Base-by-base conservation (phyloP, 177 flowering plant genomes). In the Vitis hybrid region DNA sequence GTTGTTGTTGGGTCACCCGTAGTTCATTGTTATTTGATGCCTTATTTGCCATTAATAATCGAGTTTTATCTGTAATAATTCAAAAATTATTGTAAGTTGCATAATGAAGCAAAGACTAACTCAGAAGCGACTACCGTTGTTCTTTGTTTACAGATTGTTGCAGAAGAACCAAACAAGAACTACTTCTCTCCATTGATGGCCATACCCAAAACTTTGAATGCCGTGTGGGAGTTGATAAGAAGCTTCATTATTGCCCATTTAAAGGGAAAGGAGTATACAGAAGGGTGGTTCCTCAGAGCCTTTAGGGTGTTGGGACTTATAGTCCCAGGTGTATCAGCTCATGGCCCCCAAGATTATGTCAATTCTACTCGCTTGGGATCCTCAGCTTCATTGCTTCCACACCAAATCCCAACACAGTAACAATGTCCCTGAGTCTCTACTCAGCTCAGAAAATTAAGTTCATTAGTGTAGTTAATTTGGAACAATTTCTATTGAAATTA, bases 151-250 rank as follows among this genome's bases (percentile, higher is more conserved):
- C 46, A 35, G 46, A 35, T 35, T 35, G 46, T 35, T 35, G 46
- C 46, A 35, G 46, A 35, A 70, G 73, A 65, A 27, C 81, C 81
- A 13, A 15, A 78, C 69, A 76, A 74, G 69, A 76, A 80, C 21
- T 78, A 75, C 59, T 58, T 72, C 17, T 75, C 71, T 0, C 11
- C 56, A 18, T 21, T 60, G 32, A 14, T 19, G 11, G 5, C 60
- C 1, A 65, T 83, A 13, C 73, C 82, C 3, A 79, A 61, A 78
- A 71, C 27, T 52, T 2, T 79, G 11, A 84, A 74, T 73, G 88
- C 91, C 2, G 11, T 67, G 1, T 77, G 78, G 81, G 91, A 90
- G 78, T 35, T 88, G 30, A 46, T 74, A 2, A 79, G 94, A 69
- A 74, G 91, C 75, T 81, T 84, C 69, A 67, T 71, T 0, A 76